phyloP scores from a whole-genome alignment of 2,329 filamentous ascomycete species.

The Colletotrichum salicis region DNA sequence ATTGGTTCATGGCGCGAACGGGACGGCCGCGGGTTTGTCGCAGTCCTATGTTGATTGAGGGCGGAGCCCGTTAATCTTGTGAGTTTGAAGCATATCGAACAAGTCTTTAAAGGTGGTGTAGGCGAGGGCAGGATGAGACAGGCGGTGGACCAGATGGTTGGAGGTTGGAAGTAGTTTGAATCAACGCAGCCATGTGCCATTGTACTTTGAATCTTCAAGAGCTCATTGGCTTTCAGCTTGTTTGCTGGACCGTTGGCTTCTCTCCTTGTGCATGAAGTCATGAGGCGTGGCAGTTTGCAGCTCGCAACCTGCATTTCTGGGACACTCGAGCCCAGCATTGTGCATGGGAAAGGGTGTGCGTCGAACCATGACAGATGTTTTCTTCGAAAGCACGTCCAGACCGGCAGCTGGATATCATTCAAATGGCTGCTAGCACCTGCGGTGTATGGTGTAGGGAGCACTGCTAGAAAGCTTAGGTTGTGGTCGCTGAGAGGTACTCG shows the following conservation, averaged over 20 bases:
- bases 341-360: slow-evolving; percentile 10
- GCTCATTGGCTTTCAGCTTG: neutral
- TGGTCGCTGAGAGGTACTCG: neutral
- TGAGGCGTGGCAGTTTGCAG: slow-evolving; percentile 28
- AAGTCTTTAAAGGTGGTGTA: slow-evolving; percentile 8
- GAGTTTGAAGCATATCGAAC: slow-evolving; percentile 24
- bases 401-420: neutral
- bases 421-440: neutral
- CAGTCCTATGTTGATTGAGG: neutral
- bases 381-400: neutral
- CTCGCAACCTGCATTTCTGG: slow-evolving; percentile 9
- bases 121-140: neutral
- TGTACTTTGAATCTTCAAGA: neutral
- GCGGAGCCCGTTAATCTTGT: neutral
- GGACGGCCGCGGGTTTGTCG: neutral
- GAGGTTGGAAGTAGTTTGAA: neutral
- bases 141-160: neutral
- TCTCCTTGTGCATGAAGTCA: neutral
- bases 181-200: slow-evolving; percentile 2
- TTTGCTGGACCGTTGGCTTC: slow-evolving; percentile 4
- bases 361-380: slow-evolving; percentile 12
- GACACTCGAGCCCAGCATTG: slow-evolving; percentile 14
- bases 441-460: neutral
- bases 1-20: neutral
- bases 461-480: neutral